Base-by-base conservation (phyloP, 495 filamentous ascomycete species). In the Neurospora discreta region DNA sequence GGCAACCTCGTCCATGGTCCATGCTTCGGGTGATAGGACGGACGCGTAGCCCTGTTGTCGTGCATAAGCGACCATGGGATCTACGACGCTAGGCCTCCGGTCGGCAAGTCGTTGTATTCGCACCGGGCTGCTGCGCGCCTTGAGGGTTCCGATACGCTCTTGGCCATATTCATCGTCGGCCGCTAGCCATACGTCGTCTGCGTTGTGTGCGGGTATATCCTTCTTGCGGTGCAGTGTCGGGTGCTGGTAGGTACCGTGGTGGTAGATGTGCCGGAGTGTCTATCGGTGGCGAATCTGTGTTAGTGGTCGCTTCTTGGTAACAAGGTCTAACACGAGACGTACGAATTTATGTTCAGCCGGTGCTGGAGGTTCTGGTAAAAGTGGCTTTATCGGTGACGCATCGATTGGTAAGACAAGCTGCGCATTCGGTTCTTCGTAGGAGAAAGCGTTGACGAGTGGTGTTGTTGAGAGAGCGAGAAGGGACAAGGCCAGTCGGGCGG, bases 261-360 rank as follows among this genome's bases (percentile, higher is more conserved):
- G 93, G 81, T 93, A 93, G 70, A 98, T 89, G 81, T 98, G 95
- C 73, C 92, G 90, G 73, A 99, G 85, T 8, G 88, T 91, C 90
- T 95, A 80, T 39, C 26, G 68, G 36, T 69, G 68, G 68, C n/a
- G 33, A 41, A 30, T 38, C 39, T 3, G 38, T 33, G 40, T 69
- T 39, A 68, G 46, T 67, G 41, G 39, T 36, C 38, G 7, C 38
- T 38, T 38, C 38, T 38, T 9, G 38, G 8, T 38, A 44, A 71
- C 39, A 44, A 23, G 9, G n/a, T n/a, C n/a, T n/a, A 39, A 39
- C 69, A 38, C n/a, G 43, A 52, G 44, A 77, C 81, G 76, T 75
- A 86, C 84, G 77, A 88, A 88, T 71, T 78, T 82, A 73, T 87
- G 86, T 11, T 86, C 83, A 6, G 81, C 79, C 36, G 80, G 77